Evolutionary conservation across 768 basidiomycete genomes (phyloP), one percentile per base, ranked within the genome.

Genomic region (Tricholoma terreum): DNA sequence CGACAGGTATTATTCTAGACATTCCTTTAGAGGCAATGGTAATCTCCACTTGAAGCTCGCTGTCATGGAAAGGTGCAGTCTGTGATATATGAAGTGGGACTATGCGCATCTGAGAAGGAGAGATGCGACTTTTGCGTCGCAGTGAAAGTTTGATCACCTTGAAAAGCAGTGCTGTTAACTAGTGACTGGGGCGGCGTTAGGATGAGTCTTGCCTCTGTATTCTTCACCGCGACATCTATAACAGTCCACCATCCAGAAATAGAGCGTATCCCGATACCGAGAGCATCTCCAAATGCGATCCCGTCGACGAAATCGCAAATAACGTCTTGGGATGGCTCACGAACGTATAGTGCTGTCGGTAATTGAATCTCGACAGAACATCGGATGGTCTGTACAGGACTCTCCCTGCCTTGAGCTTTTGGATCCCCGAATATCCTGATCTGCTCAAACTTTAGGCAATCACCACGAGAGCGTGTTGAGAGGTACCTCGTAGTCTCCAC

Each of bases 361-460:
- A 67, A 60, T 30, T 82, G 78, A 8, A 82, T 54, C 11, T 76
- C 71, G 22, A 86, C 73, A 0, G 69, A 67, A 48, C 92, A 62
- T 3, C 75, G 75, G 59, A 94, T 71, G 19, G 72, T 80, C 56
- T 90, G 81, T 11, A 76, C 72, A 0, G 91, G 92, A 3, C 73
- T 55, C 1, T 77, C 71, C 21, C 67, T 73, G 7, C 70, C 71
- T 9, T 71, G 62, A 14, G 67, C 70, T 31, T 62, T 71, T 9
- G 91, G 90, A 68, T 90, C 89, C 6, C 92, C 92, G 67, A 93
- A 95, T 48, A 94, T 77, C 60, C 92, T 78, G 56, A 94, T 91
- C 88, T 92, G 62, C 52, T 21, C 31, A 31, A 33, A 40, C 43
- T 50, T 51, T 50, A 46, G 54, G 49, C 30, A 22, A 60, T 50